These are phyloP conservation scores for Micractinium sp. DNA, from an alignment of 139 green algal species.

Conservation along the genomic window DNA sequence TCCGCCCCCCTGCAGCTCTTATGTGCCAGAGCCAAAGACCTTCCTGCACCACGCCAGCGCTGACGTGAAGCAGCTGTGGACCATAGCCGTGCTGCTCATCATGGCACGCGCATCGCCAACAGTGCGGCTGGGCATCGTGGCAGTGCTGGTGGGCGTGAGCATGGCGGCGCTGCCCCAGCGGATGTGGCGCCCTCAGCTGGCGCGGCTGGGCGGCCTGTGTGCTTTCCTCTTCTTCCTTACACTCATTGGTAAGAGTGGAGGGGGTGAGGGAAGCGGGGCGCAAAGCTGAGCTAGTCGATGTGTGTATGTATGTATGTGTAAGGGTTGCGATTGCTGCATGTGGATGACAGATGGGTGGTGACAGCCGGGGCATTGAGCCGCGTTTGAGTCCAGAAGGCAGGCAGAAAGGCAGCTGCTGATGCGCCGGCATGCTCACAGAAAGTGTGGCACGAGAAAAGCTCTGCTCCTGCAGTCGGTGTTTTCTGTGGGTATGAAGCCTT, in stretches of 20 bases:
- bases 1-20: constrained; percentile 24
- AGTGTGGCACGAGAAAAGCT: background rate
- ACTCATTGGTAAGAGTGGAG: constrained; percentile 9
- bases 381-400: background rate
- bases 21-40: constrained; percentile 40
- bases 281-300: too few species aligned
- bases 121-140: constrained; percentile 20
- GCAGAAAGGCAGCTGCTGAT: background rate
- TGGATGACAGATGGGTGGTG: too few species aligned
- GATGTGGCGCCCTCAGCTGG: constrained; percentile 45
- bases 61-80: constrained; percentile 51
- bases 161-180: constrained; percentile 29
- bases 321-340: too few species aligned
- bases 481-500: too few species aligned
- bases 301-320: too few species aligned
- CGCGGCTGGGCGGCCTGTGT: constrained; percentile 33
- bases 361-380: background rate
- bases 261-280: background rate
- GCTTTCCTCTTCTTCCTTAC: constrained; percentile 43
- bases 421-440: too few species aligned
- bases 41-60: constrained; percentile 40
- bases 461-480: background rate
- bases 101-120: constrained; percentile 7
- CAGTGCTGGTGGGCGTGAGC: constrained; percentile 2
- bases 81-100: constrained; percentile 32